Evolutionary conservation across 495 filamentous ascomycete genomes (phyloP).

Genomic region (Aspergillus diversus): DNA sequence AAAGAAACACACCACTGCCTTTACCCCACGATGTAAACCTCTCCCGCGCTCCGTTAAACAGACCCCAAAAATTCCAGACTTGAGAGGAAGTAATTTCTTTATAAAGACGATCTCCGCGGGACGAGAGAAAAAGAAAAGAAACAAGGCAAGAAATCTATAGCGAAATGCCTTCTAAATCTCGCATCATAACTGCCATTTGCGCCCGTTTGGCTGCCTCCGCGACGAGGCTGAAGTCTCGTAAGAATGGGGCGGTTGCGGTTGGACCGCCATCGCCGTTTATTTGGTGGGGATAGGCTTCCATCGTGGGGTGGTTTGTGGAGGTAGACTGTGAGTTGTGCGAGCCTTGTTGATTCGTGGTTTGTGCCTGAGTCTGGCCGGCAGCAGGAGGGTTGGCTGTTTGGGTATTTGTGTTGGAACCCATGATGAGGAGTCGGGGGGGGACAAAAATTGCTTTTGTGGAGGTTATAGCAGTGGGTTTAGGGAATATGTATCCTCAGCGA

Average conservation of each 20-base stretch:
- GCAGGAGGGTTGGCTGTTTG: conserved; percentile 14
- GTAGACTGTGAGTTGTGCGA: conserved; percentile 17
- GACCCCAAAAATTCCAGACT: conserved; percentile 4
- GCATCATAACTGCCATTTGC: conserved; percentile 82
- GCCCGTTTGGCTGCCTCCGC: conserved; percentile 96
- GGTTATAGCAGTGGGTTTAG: too few relatives aligned
- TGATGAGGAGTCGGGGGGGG: conserved; percentile 6
- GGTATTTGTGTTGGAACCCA: not conserved
- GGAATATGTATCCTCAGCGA: too few relatives aligned
- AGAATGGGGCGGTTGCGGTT: conserved; percentile 61
- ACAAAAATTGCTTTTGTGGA: not conserved
- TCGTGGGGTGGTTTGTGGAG: conserved; percentile 20
- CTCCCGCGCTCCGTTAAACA: not conserved
- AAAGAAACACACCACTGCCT: not conserved
- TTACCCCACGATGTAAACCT: not conserved
- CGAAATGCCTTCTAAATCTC: conserved; percentile 69
- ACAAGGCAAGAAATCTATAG: conserved; percentile 31
- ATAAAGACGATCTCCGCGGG: not conserved
- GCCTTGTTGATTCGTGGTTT: conserved; percentile 4
- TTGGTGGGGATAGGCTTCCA: conserved; percentile 35
- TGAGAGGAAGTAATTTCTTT: not conserved
- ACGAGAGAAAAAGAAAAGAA: conserved; percentile 6
- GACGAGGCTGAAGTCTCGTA: conserved; percentile 81
- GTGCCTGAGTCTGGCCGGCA: conserved; percentile 5
- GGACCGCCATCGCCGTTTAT: conserved; percentile 47